Percentiles rank a stretch among this genome's conserved stretches.
phyloP scores from a whole-genome alignment of 352 stramenopile species.

The Phytopythium boreale region DNA sequence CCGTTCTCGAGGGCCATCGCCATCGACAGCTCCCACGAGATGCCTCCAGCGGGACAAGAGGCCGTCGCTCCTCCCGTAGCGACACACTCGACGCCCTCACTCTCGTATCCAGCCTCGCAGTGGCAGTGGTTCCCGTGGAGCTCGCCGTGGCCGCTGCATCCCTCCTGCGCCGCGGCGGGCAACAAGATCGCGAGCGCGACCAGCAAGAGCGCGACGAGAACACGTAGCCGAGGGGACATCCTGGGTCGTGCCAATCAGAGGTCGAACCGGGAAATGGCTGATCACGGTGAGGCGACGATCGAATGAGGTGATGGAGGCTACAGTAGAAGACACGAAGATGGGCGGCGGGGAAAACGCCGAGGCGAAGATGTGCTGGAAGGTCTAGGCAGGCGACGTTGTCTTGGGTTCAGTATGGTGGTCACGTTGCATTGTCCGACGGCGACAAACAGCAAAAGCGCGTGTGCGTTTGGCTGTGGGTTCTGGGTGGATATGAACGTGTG shows the following conservation, averaged over 20 bases:
- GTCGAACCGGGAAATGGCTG: not conserved
- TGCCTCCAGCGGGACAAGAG: slow-evolving; percentile 29
- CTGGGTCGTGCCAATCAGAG: not conserved
- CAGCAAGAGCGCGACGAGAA: slow-evolving; percentile 12
- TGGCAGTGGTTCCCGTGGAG: slow-evolving; percentile 46
- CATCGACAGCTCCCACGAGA: slow-evolving; percentile 40
- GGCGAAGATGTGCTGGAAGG: too few species aligned
- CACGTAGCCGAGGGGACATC: not conserved
- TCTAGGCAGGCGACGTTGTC: not conserved
- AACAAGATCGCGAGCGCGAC: slow-evolving; percentile 10
- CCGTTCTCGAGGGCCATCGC: slow-evolving; percentile 40
- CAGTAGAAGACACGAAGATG: not conserved
- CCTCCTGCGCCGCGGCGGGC: slow-evolving; percentile 14
- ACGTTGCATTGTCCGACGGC: not conserved
- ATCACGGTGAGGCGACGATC: not conserved
- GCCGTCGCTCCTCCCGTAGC: slow-evolving; percentile 14
- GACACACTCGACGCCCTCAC: slow-evolving; percentile 32
- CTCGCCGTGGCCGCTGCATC: slow-evolving; percentile 41
- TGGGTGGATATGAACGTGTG: not conserved
- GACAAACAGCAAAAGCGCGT: not conserved
- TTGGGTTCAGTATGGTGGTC: not conserved
- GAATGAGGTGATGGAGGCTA: not conserved
- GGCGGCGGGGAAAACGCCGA: too few species aligned
- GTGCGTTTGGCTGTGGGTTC: not conserved
- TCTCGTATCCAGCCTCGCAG: slow-evolving; percentile 38